Evolutionary conservation across 176 grass and related monocot species (phyloP).

Genomic region (Phoenix dactylifera): DNA sequence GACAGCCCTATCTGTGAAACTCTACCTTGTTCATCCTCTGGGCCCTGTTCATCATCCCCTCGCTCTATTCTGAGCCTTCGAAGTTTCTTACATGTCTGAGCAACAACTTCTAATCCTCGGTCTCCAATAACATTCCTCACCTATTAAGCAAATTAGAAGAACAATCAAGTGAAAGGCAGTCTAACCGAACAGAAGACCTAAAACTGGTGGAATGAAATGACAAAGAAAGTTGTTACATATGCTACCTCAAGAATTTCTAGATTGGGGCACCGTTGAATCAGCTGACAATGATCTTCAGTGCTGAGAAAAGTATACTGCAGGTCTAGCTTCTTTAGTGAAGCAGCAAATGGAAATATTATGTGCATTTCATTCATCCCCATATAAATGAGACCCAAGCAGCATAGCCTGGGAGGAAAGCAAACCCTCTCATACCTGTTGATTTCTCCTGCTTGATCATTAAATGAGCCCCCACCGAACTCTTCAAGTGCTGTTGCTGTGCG

Average conservation of each 20-base stretch:
- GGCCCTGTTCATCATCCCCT: slow-evolving; percentile 78
- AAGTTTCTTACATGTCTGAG: slow-evolving; percentile 87
- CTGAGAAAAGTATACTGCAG: slow-evolving; percentile 71
- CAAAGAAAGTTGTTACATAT: neutral
- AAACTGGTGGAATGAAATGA: neutral
- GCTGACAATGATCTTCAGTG: slow-evolving; percentile 87
- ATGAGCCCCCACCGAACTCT: slow-evolving; percentile 74
- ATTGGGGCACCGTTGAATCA: slow-evolving; percentile 88
- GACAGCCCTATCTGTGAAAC: slow-evolving; percentile 70
- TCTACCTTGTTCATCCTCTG: slow-evolving; percentile 76
- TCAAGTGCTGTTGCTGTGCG: slow-evolving; percentile 41
- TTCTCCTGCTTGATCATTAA: slow-evolving; percentile 42
- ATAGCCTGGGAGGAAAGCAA: slow-evolving; percentile 50
- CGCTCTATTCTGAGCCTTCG: slow-evolving; percentile 84
- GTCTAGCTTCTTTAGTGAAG: slow-evolving; percentile 73
- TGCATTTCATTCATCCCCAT: slow-evolving; percentile 72
- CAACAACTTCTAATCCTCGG: slow-evolving; percentile 66
- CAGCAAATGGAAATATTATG: slow-evolving; percentile 69
- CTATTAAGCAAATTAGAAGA: slow-evolving; percentile 25
- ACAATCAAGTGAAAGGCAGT: neutral
- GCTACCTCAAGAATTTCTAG: slow-evolving; percentile 77
- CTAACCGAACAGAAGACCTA: neutral
- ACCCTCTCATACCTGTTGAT: slow-evolving; percentile 42
- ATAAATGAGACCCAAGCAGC: slow-evolving; percentile 44
- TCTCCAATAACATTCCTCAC: slow-evolving; percentile 94